phyloP scores from a whole-genome alignment of 1,284 basidiomycete species.

The Moesziomyces globuligerus region DNA sequence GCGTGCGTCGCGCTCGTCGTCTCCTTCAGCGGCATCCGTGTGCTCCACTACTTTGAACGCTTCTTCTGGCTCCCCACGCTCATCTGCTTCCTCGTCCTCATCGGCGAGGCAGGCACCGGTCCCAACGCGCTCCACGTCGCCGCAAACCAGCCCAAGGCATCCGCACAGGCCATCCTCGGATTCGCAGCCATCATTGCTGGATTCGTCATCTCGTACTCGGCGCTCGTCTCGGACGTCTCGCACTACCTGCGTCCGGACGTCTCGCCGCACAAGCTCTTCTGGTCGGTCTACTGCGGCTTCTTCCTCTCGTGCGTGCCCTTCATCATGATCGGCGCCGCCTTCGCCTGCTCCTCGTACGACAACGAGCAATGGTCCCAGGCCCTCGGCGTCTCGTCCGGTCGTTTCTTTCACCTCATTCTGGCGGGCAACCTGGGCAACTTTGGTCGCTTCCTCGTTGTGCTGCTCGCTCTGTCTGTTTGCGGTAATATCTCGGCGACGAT shows the following conservation, averaged over 20 bases:
- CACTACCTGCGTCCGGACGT: slow-evolving; percentile 70
- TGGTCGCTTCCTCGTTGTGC: slow-evolving; percentile 86
- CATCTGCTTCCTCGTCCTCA: slow-evolving; percentile 73
- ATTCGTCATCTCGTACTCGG: slow-evolving; percentile 71
- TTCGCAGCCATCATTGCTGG: slow-evolving; percentile 74
- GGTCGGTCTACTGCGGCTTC: slow-evolving; percentile 73
- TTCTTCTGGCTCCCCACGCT: slow-evolving; percentile 82
- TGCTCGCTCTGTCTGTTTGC: slow-evolving; percentile 77
- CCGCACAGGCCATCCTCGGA: slow-evolving; percentile 70
- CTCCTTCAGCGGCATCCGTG: slow-evolving; percentile 81
- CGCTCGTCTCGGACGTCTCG: slow-evolving; percentile 64
- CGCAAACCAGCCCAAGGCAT: slow-evolving; percentile 70
- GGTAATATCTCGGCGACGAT: slow-evolving; percentile 85
- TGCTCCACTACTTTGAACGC: slow-evolving; percentile 76
- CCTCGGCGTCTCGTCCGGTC: slow-evolving; percentile 70
- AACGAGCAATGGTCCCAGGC: slow-evolving; percentile 70
- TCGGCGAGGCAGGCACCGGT: slow-evolving; percentile 72
- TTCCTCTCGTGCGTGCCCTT: slow-evolving; percentile 73
- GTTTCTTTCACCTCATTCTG: slow-evolving; percentile 80
- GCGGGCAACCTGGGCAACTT: slow-evolving; percentile 75
- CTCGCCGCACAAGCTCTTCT: slow-evolving; percentile 71
- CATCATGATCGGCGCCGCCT: slow-evolving; percentile 72
- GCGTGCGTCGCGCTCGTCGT: slow-evolving; percentile 79
- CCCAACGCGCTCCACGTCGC: slow-evolving; percentile 72
- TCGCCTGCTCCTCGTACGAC: slow-evolving; percentile 72